Conservation (phyloP, 129 eudicot species). For the Mikania micrantha region DNA sequence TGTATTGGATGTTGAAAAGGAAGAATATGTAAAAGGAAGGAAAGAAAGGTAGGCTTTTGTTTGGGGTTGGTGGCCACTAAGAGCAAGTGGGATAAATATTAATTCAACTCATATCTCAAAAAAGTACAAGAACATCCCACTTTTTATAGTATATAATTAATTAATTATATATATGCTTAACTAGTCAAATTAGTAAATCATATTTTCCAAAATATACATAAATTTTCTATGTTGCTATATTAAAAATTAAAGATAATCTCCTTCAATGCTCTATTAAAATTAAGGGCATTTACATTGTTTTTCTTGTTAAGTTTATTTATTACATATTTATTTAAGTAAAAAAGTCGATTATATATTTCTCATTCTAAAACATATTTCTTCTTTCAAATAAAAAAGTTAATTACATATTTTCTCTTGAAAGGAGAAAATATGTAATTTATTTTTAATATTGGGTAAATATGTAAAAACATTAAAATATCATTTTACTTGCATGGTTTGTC, state of each 20-base stretch:
- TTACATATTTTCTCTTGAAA: too few species aligned
- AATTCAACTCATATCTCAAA: slow-evolving; percentile 16
- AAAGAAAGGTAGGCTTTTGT: slow-evolving; percentile 13
- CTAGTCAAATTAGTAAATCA: background rate
- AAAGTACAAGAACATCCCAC: background rate
- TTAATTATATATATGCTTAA: too few species aligned
- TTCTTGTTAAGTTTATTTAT: too few species aligned
- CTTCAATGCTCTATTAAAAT: background rate
- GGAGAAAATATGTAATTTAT: too few species aligned
- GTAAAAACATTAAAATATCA: background rate
- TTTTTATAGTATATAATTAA: background rate
- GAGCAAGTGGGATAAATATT: slow-evolving; percentile 25
- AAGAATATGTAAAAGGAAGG: slow-evolving; percentile 10
- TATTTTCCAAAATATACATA: background rate
- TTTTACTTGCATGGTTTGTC: background rate
- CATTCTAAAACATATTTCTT: too few species aligned
- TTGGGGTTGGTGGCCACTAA: slow-evolving; percentile 30
- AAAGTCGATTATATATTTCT: too few species aligned
- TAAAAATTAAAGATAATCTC: background rate
- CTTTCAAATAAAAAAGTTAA: too few species aligned
- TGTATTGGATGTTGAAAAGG: slow-evolving; percentile 18
- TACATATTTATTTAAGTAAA: too few species aligned
- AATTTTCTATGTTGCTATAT: background rate
- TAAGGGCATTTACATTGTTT: too few species aligned
- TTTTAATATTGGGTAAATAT: too few species aligned